Evolutionary conservation across 176 grass and related monocot species (phyloP).

Genomic region (Eragrostis curvula): DNA sequence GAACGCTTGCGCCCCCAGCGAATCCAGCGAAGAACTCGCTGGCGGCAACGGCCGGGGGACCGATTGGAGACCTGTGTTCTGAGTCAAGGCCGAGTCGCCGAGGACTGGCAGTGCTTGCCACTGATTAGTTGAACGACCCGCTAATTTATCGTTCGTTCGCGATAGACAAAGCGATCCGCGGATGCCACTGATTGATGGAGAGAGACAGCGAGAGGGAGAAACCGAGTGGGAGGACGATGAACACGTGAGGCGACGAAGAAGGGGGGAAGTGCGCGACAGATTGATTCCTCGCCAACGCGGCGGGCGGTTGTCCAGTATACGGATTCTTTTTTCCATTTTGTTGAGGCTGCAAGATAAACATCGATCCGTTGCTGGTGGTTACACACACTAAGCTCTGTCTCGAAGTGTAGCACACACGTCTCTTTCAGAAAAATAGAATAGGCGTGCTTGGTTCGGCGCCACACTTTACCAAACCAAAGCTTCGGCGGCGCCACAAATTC

Average conservation of each 20-base stretch:
- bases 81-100: slow-evolving; percentile 33
- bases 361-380: not conserved
- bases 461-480: no score
- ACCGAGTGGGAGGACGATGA: not conserved
- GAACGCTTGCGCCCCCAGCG: not conserved
- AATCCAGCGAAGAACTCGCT: slow-evolving; percentile 20
- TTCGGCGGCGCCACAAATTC: no score
- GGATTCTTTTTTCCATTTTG: not conserved
- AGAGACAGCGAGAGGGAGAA: not conserved
- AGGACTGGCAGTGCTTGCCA: slow-evolving; percentile 18
- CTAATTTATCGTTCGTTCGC: slow-evolving; percentile 16
- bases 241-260: not conserved
- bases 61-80: not conserved
- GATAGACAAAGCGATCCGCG: not conserved
- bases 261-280: slow-evolving; percentile 23
- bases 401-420: no score
- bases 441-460: no score
- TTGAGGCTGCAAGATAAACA: not conserved
- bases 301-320: not conserved
- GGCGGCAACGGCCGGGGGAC: not conserved
- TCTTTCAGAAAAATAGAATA: slow-evolving; percentile 1
- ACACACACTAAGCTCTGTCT: not conserved
- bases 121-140: not conserved
- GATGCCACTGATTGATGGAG: not conserved
- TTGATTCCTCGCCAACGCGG: slow-evolving; percentile 16